Evolutionary conservation across 75 land plant genomes (phyloP), one percentile per base, ranked within the genome.

Genomic region (Gnetum montanum): DNA sequence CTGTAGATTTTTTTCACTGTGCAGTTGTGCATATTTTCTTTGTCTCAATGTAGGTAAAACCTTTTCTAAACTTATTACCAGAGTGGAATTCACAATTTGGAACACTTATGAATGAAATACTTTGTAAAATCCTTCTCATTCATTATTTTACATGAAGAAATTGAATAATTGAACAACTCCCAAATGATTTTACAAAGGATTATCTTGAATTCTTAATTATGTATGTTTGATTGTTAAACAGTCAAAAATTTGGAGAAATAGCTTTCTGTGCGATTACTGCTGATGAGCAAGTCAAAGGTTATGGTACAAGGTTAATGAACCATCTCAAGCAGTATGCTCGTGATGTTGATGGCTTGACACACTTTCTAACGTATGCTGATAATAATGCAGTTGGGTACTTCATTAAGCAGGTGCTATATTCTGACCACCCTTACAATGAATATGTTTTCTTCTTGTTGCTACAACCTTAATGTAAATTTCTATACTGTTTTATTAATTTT

Each of bases 261-360:
- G 96, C 99, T 15, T 95, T 95, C 60, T 86, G 88, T 70, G 99
- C 99, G 26, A 90, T 95, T 11, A 95, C 99, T 49, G 96, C 92
- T 6, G 99, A 95, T 71, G 98, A 91, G 48, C 99, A 95, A 79
- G 99, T 95, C n/a, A 95, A 95, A 71, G 99, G 99, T 8, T 95
- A 89, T 79, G 99, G 99, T 1, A 95, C 99, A 6, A 77, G 99
- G 52, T 55, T 95, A 65, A 95, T 95, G 99, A 95, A 95, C 61
- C 96, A 95, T 62, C 70, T 95, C 65, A 95, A 95, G 52, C 96
- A 83, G 68, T 81, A 90, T 79, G 97, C 99, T 41, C 96, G 99
- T 62, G 96, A 95, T 72, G 79, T 54, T 33, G 99, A 95, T 76
- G 88, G 85, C 22, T 77, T 95, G 15, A 86, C 96, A 30, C 92